Evolutionary conservation across 23 red algal species (phyloP).

Genomic region (Agarophyton chilense): DNA sequence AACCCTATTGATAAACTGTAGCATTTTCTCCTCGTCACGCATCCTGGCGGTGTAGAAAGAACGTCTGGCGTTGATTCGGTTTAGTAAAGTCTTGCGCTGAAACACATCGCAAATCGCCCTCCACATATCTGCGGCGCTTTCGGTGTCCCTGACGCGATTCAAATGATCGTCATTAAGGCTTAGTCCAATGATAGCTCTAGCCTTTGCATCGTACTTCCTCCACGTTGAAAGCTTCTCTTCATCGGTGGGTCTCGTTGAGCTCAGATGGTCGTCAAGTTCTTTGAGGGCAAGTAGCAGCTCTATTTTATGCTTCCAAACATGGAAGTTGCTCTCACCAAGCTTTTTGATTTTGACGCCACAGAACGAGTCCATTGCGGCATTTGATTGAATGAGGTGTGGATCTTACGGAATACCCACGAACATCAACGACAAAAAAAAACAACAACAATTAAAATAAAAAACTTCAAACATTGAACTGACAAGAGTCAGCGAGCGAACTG

Average conservation of each 20-base stretch:
- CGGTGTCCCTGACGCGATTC: constrained; percentile 10
- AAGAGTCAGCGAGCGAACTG: background rate
- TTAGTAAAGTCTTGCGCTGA: too few relatives aligned
- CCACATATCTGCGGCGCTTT: too few relatives aligned
- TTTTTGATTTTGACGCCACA: constrained; percentile 25
- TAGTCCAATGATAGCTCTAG: constrained; percentile 38
- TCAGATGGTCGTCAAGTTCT: constrained; percentile 33
- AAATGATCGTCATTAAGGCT: constrained; percentile 18
- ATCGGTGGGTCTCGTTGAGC: background rate
- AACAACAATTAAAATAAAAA: background rate
- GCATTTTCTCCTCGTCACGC: constrained; percentile 20
- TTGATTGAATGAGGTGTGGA: background rate
- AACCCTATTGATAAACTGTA: background rate
- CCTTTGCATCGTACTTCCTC: constrained; percentile 43
- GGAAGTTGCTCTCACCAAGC: constrained; percentile 17
- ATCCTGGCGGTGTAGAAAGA: constrained; percentile 44
- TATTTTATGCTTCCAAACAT: constrained; percentile 35
- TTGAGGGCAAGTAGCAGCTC: constrained; percentile 24
- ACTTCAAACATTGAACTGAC: too few relatives aligned
- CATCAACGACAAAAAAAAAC: background rate
- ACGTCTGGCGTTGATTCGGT: constrained; percentile 34
- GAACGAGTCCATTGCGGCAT: background rate
- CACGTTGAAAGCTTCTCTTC: constrained; percentile 1
- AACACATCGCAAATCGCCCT: too few relatives aligned
- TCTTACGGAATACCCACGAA: background rate